phyloP scores from a whole-genome alignment of 2,329 filamentous ascomycete genomes.

The Cladophialophora immunda region DNA sequence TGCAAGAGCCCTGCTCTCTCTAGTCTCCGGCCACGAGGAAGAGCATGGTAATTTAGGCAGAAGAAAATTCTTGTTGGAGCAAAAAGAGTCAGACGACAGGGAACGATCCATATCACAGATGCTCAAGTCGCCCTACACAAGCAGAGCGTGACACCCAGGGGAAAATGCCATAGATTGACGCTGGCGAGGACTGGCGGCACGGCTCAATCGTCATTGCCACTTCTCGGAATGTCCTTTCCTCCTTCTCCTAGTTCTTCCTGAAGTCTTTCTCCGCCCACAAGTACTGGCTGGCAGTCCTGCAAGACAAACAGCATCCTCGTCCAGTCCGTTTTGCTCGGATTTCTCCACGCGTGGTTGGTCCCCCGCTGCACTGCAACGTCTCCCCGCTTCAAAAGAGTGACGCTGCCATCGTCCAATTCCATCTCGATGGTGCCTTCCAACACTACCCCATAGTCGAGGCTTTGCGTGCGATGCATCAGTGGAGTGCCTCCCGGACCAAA shows the following conservation, averaged over 20 bases:
- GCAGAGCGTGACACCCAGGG: neutral
- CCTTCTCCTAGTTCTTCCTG: conserved; percentile 13
- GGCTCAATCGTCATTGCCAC: conserved; percentile 24
- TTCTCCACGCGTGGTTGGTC: conserved; percentile 50
- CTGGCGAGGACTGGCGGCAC: neutral
- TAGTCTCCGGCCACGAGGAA: neutral
- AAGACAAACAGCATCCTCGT: conserved; percentile 28
- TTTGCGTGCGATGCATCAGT: conserved; percentile 62
- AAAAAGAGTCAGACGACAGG: neutral
- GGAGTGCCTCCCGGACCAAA: conserved; percentile 53
- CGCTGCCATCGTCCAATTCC: conserved; percentile 61
- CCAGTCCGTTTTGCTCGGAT: conserved; percentile 42
- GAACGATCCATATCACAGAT: neutral
- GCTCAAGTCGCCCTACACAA: neutral
- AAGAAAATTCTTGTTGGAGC: neutral
- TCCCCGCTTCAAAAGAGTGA: conserved; percentile 55
- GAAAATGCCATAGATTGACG: neutral
- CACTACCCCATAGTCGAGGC: conserved; percentile 63
- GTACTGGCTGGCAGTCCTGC: conserved; percentile 26
- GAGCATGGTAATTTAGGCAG: neutral
- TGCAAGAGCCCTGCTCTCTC: neutral
- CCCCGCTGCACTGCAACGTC: conserved; percentile 64
- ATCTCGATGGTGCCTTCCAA: conserved; percentile 63
- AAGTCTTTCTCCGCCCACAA: conserved; percentile 19
- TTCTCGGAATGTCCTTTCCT: conserved; percentile 14